A percentile compares a stretch with the other conserved stretches of the same genome.
Evolutionary conservation across 1,284 basidiomycete species (phyloP).

Genomic region (Phellopilus nigrolimitatus): DNA sequence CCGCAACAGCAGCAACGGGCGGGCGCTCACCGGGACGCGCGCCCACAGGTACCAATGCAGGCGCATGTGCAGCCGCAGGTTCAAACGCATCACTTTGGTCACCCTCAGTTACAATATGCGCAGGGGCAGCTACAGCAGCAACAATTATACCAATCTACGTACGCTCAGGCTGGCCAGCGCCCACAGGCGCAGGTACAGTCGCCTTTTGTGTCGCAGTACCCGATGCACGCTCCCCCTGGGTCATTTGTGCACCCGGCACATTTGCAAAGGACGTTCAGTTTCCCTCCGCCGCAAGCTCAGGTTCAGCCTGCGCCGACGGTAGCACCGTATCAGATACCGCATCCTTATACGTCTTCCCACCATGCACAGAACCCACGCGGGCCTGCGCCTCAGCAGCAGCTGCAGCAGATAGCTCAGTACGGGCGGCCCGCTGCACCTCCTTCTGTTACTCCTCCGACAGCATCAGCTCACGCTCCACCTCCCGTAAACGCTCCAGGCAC

Average conservation of each 20-base stretch:
- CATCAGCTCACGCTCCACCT: conserved; percentile 10
- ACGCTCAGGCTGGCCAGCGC: background rate
- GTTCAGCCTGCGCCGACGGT: background rate
- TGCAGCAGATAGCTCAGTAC: conserved; percentile 8
- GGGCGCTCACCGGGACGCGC: conserved; percentile 1
- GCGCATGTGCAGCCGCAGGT: background rate
- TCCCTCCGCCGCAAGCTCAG: background rate
- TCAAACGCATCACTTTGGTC: background rate
- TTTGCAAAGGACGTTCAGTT: background rate
- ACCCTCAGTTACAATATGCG: background rate
- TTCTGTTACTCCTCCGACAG: background rate
- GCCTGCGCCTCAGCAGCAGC: conserved; percentile 9
- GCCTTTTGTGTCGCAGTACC: background rate
- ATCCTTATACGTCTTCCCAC: background rate
- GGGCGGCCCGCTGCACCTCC: background rate
- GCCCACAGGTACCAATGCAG: conserved; percentile 6
- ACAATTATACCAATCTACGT: conserved; percentile 6
- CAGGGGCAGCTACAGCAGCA: conserved; percentile 4
- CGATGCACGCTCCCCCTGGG: background rate
- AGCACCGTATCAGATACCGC: conserved; percentile 4
- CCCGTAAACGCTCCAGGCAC: background rate
- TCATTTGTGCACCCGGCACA: background rate
- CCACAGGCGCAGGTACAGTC: background rate
- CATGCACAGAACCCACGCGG: conserved; percentile 5
- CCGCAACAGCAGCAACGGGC: conserved; percentile 8